These are phyloP conservation scores for Mentha longifolia DNA, from an alignment of 257 asterid species.

Conservation along the genomic window DNA sequence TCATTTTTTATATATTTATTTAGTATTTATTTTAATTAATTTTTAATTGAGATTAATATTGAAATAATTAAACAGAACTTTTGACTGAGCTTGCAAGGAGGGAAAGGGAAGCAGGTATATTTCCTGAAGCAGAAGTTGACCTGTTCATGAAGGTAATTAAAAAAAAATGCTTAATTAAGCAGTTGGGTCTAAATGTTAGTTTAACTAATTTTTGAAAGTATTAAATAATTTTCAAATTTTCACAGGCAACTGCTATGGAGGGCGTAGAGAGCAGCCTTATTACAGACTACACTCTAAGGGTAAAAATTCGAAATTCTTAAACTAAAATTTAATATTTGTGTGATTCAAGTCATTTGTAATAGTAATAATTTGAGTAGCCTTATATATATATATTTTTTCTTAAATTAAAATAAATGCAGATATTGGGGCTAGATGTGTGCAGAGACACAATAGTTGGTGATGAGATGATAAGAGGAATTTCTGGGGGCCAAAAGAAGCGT, in stretches of 20 bases:
- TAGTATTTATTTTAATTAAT: not conserved
- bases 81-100: constrained; percentile 72
- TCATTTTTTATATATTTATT: not conserved
- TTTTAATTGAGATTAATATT: not conserved
- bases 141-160: constrained; percentile 84
- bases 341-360: not conserved
- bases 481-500: constrained; percentile 86
- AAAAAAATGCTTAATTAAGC: not conserved
- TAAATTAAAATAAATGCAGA: constrained; percentile 46
- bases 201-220: not conserved
- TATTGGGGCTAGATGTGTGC: constrained; percentile 78
- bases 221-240: not conserved
- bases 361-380: not conserved
- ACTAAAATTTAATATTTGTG: not conserved
- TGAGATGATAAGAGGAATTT: constrained; percentile 77
- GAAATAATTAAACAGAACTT: constrained; percentile 53
- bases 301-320: constrained; percentile 20
- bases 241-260: constrained; percentile 61
- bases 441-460: constrained; percentile 79
- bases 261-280: constrained; percentile 70
- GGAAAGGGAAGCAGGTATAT: constrained; percentile 73
- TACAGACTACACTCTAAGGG: constrained; percentile 67
- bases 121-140: constrained; percentile 85
- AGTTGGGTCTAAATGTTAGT: not conserved
- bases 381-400: not conserved